Conservation (phyloP, 129 eudicot species). For the Chrysanthemum seticuspe region DNA sequence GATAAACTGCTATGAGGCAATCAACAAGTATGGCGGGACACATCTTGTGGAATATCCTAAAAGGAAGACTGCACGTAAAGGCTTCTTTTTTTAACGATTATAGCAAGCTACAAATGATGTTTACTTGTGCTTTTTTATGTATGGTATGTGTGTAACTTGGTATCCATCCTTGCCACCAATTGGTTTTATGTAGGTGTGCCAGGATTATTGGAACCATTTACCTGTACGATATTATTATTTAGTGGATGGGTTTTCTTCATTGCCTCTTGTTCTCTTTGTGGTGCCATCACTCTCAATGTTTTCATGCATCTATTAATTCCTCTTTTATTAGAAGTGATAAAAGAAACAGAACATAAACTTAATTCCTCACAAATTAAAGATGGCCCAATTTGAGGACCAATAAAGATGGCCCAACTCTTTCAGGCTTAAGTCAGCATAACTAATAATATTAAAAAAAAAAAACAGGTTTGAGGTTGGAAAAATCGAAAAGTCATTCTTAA, state of each 20-base stretch:
- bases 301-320: not conserved
- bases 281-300: not conserved
- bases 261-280: not conserved
- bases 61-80: slow-evolving; percentile 15
- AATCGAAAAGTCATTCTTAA: no score
- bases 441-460: no score
- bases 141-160: not conserved
- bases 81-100: slow-evolving; percentile 8
- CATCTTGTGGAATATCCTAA: slow-evolving; percentile 35
- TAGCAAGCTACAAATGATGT: not conserved
- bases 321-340: no score
- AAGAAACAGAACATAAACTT: no score
- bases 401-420: no score
- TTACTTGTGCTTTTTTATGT: slow-evolving; percentile 2
- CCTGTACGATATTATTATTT: not conserved
- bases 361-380: no score
- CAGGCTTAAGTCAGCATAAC: no score
- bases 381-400: no score
- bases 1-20: slow-evolving; percentile 36
- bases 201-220: slow-evolving; percentile 21
- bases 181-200: slow-evolving; percentile 28
- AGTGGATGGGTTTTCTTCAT: not conserved
- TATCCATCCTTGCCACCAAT: slow-evolving; percentile 6
- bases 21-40: slow-evolving; percentile 33
- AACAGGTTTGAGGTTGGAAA: no score